Evolutionary conservation across 2,329 filamentous ascomycete species (phyloP).

Genomic region (Leptodontidium sp.): DNA sequence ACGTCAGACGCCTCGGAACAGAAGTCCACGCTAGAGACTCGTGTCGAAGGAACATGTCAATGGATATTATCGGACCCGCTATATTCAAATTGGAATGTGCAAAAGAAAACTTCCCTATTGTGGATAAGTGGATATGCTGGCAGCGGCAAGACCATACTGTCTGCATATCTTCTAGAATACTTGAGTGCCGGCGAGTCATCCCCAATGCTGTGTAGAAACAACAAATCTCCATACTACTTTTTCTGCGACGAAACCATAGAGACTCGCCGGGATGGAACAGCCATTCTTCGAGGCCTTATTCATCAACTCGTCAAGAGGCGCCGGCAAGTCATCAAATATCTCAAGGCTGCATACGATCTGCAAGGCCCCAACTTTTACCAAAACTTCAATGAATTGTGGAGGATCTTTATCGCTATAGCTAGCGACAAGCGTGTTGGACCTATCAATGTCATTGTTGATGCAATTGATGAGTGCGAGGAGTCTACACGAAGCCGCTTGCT

Average conservation of each 20-base stretch:
- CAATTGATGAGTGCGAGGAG: slow-evolving; percentile 51
- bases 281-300: slow-evolving; percentile 49
- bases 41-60: slow-evolving; percentile 48
- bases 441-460: slow-evolving; percentile 49
- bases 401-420: slow-evolving; percentile 47
- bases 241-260: slow-evolving; percentile 50
- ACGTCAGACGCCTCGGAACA: slow-evolving; percentile 46
- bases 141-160: slow-evolving; percentile 51
- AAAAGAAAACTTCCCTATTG: slow-evolving; percentile 45
- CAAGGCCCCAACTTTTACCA: slow-evolving; percentile 46
- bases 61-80: slow-evolving; percentile 47
- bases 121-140: slow-evolving; percentile 51
- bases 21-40: slow-evolving; percentile 43
- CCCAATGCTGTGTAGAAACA: slow-evolving; percentile 18
- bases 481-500: slow-evolving; percentile 42
- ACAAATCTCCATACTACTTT: slow-evolving; percentile 42
- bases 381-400: slow-evolving; percentile 49
- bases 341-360: slow-evolving; percentile 46
- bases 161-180: slow-evolving; percentile 47
- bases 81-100: slow-evolving; percentile 46
- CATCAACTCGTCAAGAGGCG: slow-evolving; percentile 48
- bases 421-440: slow-evolving; percentile 44
- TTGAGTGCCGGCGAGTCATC: slow-evolving; percentile 34
- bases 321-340: slow-evolving; percentile 46
- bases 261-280: slow-evolving; percentile 48